Conservation (phyloP, 768 basidiomycete genomes). For the Daedaleopsis nitida region DNA sequence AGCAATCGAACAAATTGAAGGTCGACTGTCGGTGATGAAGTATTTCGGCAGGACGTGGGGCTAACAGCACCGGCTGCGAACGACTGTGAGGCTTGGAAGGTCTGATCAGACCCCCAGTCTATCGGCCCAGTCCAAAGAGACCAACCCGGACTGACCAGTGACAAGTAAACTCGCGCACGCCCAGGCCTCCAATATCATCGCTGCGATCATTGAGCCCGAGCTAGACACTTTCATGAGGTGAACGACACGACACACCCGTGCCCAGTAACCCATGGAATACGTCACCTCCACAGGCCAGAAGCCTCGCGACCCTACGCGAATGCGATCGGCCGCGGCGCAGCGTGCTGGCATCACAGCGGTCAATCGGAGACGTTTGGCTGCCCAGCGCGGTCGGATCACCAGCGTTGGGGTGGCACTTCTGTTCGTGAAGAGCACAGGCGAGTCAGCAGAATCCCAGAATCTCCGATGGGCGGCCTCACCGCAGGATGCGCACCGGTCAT, state of each 20-base stretch:
- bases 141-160: too few relatives aligned
- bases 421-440: background rate
- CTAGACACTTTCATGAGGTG: background rate
- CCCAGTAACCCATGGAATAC: background rate
- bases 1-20: too few relatives aligned
- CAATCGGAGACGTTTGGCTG: background rate
- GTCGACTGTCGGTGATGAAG: too few relatives aligned
- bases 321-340: background rate
- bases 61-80: too few relatives aligned
- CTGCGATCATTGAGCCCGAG: background rate
- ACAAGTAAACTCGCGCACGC: too few relatives aligned
- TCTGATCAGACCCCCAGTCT: too few relatives aligned
- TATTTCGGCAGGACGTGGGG: too few relatives aligned
- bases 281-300: background rate
- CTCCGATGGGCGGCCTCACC: background rate
- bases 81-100: too few relatives aligned
- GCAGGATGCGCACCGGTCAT: background rate
- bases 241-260: background rate
- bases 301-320: background rate
- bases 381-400: background rate
- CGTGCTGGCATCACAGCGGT: background rate
- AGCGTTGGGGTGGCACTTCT: background rate
- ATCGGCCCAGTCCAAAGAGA: too few relatives aligned
- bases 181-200: background rate
- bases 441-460: background rate